Conservation (phyloP, 2,329 filamentous ascomycete species). For the Nemania bipapillata region DNA sequence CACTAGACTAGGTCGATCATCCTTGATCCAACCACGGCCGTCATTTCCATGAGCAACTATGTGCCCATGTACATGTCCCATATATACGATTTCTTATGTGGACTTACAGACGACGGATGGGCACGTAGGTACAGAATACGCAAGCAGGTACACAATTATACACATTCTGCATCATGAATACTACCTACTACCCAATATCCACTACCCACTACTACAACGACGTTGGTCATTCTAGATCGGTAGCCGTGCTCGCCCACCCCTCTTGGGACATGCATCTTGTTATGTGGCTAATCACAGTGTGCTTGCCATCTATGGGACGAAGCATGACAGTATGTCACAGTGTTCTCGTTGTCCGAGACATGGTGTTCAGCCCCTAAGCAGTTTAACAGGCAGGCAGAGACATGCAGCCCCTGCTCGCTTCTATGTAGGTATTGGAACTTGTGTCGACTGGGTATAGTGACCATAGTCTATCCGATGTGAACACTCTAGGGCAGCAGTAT, state of each 20-base stretch:
- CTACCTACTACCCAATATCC: neutral
- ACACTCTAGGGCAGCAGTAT: neutral
- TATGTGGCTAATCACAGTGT: neutral
- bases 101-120: neutral
- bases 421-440: neutral
- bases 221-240: neutral
- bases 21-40: neutral
- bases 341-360: neutral
- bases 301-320: neutral
- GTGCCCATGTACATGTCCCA: neutral
- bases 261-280: neutral
- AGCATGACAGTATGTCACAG: neutral
- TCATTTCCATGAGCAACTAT: slow-evolving; percentile 2
- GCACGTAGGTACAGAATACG: neutral
- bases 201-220: neutral
- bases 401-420: neutral
- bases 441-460: neutral
- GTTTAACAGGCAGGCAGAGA: neutral
- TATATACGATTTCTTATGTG: neutral
- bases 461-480: neutral
- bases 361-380: too few relatives aligned
- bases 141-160: neutral
- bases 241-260: neutral
- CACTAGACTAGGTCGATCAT: slow-evolving; percentile 1
- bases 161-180: neutral